Base-by-base conservation (phyloP, 306 rosid species). In the Trifolium repens region DNA sequence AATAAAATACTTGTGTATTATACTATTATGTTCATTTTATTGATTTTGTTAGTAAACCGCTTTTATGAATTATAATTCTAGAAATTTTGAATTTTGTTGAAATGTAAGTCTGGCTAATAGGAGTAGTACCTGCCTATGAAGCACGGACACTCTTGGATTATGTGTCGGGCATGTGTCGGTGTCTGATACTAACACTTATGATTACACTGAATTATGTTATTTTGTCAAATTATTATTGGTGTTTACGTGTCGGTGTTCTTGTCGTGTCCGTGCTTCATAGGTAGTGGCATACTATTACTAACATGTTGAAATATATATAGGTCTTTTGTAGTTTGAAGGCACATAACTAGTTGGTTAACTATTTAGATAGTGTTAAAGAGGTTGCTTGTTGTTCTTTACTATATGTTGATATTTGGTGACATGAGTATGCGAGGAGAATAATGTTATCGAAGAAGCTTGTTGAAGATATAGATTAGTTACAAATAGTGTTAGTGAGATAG, bases 51-150 rank as follows among this genome's bases (percentile, higher is more conserved):
- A 17, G 70, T 66, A 11, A 8, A 11, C 13, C 12, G 37, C 9
- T 34, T 12, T 43, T 35, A 9, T 32, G 65, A n/a, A n/a, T n/a
- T n/a, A n/a, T n/a, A n/a, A 65, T 81, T 55, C 42, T 62, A 64
- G 54, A 15, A 15, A 24, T 55, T 70, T 60, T 71, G 26, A 32
- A 14, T n/a, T 13, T n/a, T 13, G 54, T 35, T 62, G 26, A 61
- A 34, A 27, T 61, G 32, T 17, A 60, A 27, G 42, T 67, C 7
- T 80, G 61, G 46, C 52, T 2, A 32, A 14, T 61, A 14, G 11
- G 22, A 14, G 19, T 61, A 22, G 35, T 32, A 32, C 7, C 6
- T 6, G 35, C 35, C 35, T 4, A 32, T 32, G 35, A 32, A 32
- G 6, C 35, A 32, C 6, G 35, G 1, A 32, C 35, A 32, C 35